Percentiles rank a stretch among this genome's conserved stretches.
Evolutionary conservation across 176 grass and related monocot genomes (phyloP).

Genomic region (Aegilops bicornis): DNA sequence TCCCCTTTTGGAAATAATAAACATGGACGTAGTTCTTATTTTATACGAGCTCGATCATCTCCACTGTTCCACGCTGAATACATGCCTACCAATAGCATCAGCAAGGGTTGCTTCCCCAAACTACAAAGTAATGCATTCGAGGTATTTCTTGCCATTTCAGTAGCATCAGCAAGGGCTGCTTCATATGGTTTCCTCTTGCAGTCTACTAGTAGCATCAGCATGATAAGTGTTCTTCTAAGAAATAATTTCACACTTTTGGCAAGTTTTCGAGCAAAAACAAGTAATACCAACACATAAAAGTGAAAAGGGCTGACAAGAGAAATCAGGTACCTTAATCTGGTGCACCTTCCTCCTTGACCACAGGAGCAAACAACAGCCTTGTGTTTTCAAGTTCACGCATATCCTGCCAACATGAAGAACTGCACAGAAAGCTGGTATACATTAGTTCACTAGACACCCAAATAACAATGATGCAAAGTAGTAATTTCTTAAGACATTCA

Average conservation of each 20-base stretch:
- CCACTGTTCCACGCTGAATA: constrained; percentile 8
- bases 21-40: neutral
- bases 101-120: neutral
- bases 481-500: constrained; percentile 13
- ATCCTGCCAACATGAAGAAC: constrained; percentile 21
- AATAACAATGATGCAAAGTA: neutral
- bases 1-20: constrained; percentile 15
- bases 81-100: neutral
- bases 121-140: too few relatives aligned
- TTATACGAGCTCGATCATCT: neutral
- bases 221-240: neutral
- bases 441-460: neutral
- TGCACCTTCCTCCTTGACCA: constrained; percentile 3
- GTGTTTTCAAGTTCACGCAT: constrained; percentile 7
- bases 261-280: neutral
- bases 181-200: too few relatives aligned
- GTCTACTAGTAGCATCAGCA: too few relatives aligned
- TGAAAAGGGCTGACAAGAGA: constrained; percentile 15
- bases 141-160: too few relatives aligned
- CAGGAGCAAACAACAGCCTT: neutral
- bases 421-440: neutral
- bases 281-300: neutral
- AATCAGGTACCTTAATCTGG: constrained; percentile 35
- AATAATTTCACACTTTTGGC: neutral
- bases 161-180: too few relatives aligned